Evolutionary conservation across 208 protist genomes (phyloP).

Genomic region (Crithidia expoeki): DNA sequence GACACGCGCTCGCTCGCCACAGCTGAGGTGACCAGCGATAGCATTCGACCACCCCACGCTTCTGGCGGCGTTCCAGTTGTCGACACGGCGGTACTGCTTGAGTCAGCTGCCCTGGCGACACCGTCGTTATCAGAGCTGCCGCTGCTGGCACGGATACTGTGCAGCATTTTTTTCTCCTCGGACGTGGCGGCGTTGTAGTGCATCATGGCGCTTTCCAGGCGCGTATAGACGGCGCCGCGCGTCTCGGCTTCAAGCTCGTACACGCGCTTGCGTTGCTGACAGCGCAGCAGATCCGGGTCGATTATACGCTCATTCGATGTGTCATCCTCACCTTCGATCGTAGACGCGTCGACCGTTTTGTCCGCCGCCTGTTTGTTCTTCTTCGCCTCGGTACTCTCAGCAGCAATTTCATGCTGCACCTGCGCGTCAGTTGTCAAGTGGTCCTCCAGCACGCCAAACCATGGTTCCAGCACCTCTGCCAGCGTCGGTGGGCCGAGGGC

Average conservation of each 20-base stretch:
- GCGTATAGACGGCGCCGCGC: conserved; percentile 27
- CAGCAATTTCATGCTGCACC: neutral
- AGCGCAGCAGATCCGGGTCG: conserved; percentile 16
- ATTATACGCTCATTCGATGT: neutral
- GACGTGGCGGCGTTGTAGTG: conserved; percentile 22
- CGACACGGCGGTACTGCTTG: neutral
- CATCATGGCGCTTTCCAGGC: conserved; percentile 22
- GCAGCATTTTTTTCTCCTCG: conserved; percentile 30
- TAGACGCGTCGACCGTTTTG: neutral
- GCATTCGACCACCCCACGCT: conserved; percentile 31
- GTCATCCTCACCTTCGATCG: neutral
- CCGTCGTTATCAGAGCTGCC: neutral
- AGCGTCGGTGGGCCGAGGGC: conserved; percentile 24
- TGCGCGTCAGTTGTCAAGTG: conserved; percentile 4
- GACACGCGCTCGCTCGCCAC: conserved; percentile 1
- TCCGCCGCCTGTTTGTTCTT: neutral
- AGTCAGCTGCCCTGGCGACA: neutral
- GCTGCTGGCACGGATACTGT: conserved; percentile 7
- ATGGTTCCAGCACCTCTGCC: conserved; percentile 31
- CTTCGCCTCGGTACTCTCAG: neutral
- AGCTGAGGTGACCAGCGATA: conserved; percentile 24
- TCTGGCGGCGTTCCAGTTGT: conserved; percentile 1
- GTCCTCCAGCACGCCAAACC: conserved; percentile 33
- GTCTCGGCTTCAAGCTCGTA: conserved; percentile 17
- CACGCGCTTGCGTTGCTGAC: conserved; percentile 19